Evolutionary conservation across 768 basidiomycete species (phyloP), one percentile per base, ranked within the genome.

Genomic region (Termitomyces sp.): DNA sequence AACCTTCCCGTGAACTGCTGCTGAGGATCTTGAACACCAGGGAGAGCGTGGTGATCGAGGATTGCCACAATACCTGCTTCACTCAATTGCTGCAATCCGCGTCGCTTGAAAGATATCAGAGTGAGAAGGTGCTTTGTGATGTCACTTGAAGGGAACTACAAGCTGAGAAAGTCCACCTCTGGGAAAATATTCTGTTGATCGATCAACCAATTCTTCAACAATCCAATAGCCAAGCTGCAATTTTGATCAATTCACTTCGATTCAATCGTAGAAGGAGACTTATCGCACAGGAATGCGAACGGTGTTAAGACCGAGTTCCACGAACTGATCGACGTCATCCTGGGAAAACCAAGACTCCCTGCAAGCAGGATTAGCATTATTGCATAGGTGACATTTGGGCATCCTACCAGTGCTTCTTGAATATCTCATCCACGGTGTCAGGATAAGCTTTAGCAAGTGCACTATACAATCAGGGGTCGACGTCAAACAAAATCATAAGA

Each of bases 191-290:
- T 91, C 90, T 1, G 70, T 73, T 1, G 63, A 62, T 4, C 84
- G 77, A 65, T 91, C 65, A 0, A 91, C 89, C 8, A 92, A 72
- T 3, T 74, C 76, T 65, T 92, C 90, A 8, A 92, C 72, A 47
- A 91, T 84, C 90, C 90, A 92, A 66, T 86, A 92, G 0, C 90
- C 89, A 41, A 91, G 80, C 88, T 90, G 41, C 3, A 38, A 28
- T 17, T 15, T 17, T 7, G 1, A 8, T 41, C 5, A 46, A n/a
- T 30, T 21, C 28, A 8, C 28, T 8, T 28, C 15, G 4, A 7
- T 28, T 40, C 1, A 14, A 51, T n/a, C 3, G 26, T 10, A 28
- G 17, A 51, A 5, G 19, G 28, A 48, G 51, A 37, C 9, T 38
- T 12, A 3, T 64, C 84, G 57, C 62, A 89, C 88, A 0, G 90